A percentile compares a stretch with the other conserved stretches of the same genome.
Conservation (phyloP, 805 yeast species). For the Candida fluviatilis region DNA sequence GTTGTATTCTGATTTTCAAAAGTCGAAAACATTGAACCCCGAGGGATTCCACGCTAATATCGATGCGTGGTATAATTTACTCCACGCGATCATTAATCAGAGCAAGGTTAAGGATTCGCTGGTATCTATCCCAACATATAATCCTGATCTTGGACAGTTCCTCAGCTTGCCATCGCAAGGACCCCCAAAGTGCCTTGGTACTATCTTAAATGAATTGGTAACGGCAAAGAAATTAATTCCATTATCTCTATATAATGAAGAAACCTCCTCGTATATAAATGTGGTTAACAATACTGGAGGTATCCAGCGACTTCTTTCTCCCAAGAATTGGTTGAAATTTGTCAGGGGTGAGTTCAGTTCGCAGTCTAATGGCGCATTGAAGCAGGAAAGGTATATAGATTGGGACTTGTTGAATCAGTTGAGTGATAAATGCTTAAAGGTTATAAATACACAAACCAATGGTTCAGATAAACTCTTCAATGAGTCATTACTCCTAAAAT, state of each 20-base stretch:
- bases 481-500: slow-evolving; percentile 9
- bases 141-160: slow-evolving; percentile 13
- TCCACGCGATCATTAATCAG: slow-evolving; percentile 16
- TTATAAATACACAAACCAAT: slow-evolving; percentile 4
- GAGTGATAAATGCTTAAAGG: slow-evolving; percentile 4
- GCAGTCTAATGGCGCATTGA: slow-evolving; percentile 12
- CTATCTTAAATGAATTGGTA: slow-evolving; percentile 23
- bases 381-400: slow-evolving; percentile 20
- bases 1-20: slow-evolving; percentile 32
- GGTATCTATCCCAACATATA: slow-evolving; percentile 13
- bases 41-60: slow-evolving; percentile 42
- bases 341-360: slow-evolving; percentile 14
- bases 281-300: slow-evolving; percentile 3
- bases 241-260: slow-evolving; percentile 8
- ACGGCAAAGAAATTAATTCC: slow-evolving; percentile 16
- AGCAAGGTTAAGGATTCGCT: slow-evolving; percentile 12
- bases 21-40: slow-evolving; percentile 28
- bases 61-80: slow-evolving; percentile 30
- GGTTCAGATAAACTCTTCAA: slow-evolving; percentile 15
- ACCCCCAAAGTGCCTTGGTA: slow-evolving; percentile 23
- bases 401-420: slow-evolving; percentile 15
- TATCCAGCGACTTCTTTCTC: slow-evolving; percentile 8
- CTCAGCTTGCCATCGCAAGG: slow-evolving; percentile 28
- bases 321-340: slow-evolving; percentile 13
- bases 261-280: slow-evolving; percentile 4